Evolutionary conservation across 1,284 basidiomycete species (phyloP), one percentile per base, ranked within the genome.

Genomic region (Irpex sp.): DNA sequence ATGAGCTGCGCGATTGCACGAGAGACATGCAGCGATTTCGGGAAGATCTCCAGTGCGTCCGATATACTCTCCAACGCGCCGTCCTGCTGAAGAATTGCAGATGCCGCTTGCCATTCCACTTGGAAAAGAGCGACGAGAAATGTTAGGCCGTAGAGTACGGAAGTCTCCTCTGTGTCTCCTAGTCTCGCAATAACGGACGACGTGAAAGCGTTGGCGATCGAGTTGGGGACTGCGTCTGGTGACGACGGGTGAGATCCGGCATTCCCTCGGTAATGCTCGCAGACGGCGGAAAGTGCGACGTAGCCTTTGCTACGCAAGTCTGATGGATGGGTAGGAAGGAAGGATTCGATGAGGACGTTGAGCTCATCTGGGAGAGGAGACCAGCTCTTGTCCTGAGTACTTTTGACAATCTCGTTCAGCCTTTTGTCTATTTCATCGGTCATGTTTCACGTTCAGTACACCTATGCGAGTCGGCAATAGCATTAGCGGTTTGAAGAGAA

Each of bases 71-170:
- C 85, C 21, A 88, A 69, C 15, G 87, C 74, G 2, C 84, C 86
- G 66, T 91, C 88, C 64, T 82, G 79, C 26, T 76, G 72, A 63
- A 93, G 86, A 52, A 93, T 83, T 21, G 80, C 70, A 9, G 86
- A 79, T 11, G 87, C 91, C 2, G 85, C 77, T 59, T 81, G 75
- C 74, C 86, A 84, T 68, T 93, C 90, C 44, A 93, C 85, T 72
- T 93, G 90, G 70, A 93, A 91, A 31, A 94, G 76, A 0, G 89
- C 89, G 11, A 82, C 78, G 55, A 93, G 78, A 71, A 92, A 87
- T 0, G 84, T 82, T 47, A 90, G 75, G 5, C 84, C 85, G 11
- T 76, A 76, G 17, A 87, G 74, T 31, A 85, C 74, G 36, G 77
- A 77, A 57, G 71, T 67, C 71, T 89, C 86, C 44, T 80, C 77